These are phyloP conservation scores for Datura wrightii DNA, from an alignment of 257 asterid genomes.

Conservation along the genomic window DNA sequence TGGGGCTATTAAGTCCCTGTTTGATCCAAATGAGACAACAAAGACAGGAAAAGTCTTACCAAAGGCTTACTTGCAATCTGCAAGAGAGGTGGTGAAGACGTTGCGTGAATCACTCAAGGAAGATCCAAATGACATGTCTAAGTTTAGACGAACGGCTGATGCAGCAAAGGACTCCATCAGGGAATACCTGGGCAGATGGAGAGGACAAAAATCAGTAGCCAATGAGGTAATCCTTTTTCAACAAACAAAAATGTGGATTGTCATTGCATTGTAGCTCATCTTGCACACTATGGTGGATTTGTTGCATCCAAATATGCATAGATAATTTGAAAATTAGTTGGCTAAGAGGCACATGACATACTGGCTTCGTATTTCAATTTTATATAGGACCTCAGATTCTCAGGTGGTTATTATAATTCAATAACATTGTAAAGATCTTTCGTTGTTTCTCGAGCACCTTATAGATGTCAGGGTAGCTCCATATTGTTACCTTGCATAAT, in stretches of 20 bases:
- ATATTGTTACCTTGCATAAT: not conserved
- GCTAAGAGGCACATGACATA: not conserved
- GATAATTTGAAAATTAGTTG: not conserved
- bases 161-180: constrained; percentile 89
- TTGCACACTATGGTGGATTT: constrained; percentile 4
- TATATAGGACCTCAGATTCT: not conserved
- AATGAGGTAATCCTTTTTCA: constrained; percentile 59
- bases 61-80: constrained; percentile 84
- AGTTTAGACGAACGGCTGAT: constrained; percentile 89
- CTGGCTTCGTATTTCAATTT: not conserved
- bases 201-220: constrained; percentile 68
- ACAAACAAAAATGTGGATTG: not conserved
- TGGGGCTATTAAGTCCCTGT: constrained; percentile 69
- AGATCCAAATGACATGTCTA: constrained; percentile 68
- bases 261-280: constrained; percentile 13
- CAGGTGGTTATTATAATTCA: not conserved
- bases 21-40: constrained; percentile 90
- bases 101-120: constrained; percentile 78
- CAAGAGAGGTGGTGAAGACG: constrained; percentile 84
- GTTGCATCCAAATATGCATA: not conserved
- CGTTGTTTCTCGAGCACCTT: not conserved
- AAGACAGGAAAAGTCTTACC: constrained; percentile 86
- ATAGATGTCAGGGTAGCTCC: not conserved
- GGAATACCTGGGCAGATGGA: constrained; percentile 75
- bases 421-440: not conserved